Base-by-base conservation (phyloP, 1,139 yeast species). In the Yamadazyma atlantica region DNA sequence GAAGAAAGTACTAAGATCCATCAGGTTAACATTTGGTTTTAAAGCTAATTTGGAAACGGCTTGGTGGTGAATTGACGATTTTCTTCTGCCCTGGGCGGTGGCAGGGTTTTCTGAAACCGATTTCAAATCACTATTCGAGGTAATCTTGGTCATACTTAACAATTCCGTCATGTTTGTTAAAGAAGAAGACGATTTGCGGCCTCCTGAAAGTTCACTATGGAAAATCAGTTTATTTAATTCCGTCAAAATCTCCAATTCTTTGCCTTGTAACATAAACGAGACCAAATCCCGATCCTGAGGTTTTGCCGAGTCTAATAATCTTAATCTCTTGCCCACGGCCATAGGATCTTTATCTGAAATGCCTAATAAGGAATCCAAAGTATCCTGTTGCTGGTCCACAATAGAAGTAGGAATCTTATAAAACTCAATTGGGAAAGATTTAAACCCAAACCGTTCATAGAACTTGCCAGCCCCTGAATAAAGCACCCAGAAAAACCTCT, bases 401-500 rank as follows among this genome's bases (percentile, higher is more conserved):
- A 58, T 39, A 5, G 58, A 35, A 4, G 51, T 36, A 1, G 74
- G 73, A 11, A 69, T 46, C 40, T 54, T 51, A 42, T 62, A 69
- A 38, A 63, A 59, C 32, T 68, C 69, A 22, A 66, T 29, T 0
- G 75, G 74, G 41, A 50, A 65, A 2, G 55, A 41, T 38, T 65
- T 66, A 50, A 70, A 70, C 1, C 75, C 76, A 44, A 67, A 62
- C 38, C 60, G 50, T 38, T 57, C 58, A 42, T 69, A 70, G 34
- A 53, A 65, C 9, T 46, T 50, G 7, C 60, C 65, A 4, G 60
- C 60, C 1, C 60, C 66, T 3, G 75, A 68, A 46, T 68, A 66
- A 38, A 69, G 55, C 15, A 50, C 48, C 75, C 73, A 68, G 38
- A 67, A 56, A 44, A 64, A 68, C 41, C 65, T 51, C 41, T 67